phyloP scores from a whole-genome alignment of 73 alveolate genomes.

The Blepharisma japonicum region DNA sequence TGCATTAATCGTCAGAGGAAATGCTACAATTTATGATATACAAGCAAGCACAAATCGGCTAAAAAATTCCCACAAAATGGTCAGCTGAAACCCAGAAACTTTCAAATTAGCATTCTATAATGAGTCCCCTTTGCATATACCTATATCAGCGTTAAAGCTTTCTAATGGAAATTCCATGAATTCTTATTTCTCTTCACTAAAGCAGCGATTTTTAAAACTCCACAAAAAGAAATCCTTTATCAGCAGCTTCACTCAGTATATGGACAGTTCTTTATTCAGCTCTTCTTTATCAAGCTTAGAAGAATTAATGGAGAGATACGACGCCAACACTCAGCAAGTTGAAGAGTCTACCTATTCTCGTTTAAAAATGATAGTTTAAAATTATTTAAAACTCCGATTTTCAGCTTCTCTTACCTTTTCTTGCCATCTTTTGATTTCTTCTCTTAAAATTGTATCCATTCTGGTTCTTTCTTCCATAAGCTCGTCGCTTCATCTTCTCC shows the following conservation, averaged over 20 bases:
- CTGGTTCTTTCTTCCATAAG: conserved; percentile 9
- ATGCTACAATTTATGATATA: conserved; percentile 90
- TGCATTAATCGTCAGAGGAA: conserved; percentile 94
- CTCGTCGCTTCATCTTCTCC: conserved; percentile 32
- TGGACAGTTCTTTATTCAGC: conserved; percentile 80
- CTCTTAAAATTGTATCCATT: background rate
- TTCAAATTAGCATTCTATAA: conserved; percentile 93
- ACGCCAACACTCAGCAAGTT: background rate
- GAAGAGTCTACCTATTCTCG: background rate
- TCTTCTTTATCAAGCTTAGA: conserved; percentile 43
- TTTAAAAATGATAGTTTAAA: background rate
- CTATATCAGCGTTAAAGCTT: conserved; percentile 39
- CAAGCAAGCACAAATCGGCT: conserved; percentile 80
- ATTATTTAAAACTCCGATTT: background rate
- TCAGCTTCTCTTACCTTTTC: conserved; percentile 15
- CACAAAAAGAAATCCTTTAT: conserved; percentile 89
- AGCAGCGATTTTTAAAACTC: conserved; percentile 72
- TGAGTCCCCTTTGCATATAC: too few relatives aligned
- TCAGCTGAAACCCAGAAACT: conserved; percentile 91
- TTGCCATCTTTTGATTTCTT: conserved; percentile 15
- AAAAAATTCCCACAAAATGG: conserved; percentile 74
- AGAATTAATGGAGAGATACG: conserved; percentile 42
- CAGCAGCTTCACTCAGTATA: conserved; percentile 86
- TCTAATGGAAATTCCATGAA: conserved; percentile 79
- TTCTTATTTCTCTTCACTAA: conserved; percentile 53